These are phyloP conservation scores for Ceratonia siliqua DNA, from an alignment of 306 rosid species.

Conservation along the genomic window DNA sequence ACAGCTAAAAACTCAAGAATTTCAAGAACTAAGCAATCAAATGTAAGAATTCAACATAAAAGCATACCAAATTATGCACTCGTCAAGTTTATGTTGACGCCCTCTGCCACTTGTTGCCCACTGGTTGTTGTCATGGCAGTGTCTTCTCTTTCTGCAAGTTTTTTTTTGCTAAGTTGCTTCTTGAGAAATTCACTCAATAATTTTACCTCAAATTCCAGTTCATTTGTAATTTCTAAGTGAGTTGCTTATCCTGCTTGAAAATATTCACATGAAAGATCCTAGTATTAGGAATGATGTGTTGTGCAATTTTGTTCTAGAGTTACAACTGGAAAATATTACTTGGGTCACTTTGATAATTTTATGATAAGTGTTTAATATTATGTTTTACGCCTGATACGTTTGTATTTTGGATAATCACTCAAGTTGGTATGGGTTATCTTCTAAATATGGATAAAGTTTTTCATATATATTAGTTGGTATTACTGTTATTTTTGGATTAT, in stretches of 20 bases:
- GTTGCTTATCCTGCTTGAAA: background rate
- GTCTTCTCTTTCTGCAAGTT: background rate
- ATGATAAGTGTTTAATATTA: background rate
- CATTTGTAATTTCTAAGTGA: no score
- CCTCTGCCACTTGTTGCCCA: background rate
- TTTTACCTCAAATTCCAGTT: background rate
- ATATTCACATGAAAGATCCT: background rate
- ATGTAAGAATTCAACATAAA: no score
- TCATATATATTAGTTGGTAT: no score
- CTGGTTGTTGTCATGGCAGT: background rate
- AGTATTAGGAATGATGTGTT: background rate
- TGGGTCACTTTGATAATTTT: no score
- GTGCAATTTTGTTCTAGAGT: background rate
- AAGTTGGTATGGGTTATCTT: background rate
- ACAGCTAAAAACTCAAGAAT: no score
- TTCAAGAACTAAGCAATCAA: no score
- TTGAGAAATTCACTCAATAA: background rate
- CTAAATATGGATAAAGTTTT: background rate
- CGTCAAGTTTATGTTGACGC: no score
- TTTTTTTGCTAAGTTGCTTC: background rate
- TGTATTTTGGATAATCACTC: background rate
- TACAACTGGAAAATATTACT: no score
- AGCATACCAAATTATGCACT: no score
- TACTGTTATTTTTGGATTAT: background rate
- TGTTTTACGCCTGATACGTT: background rate